Conservation (phyloP, 495 filamentous ascomycete genomes). For the Neurospora intermedia region DNA sequence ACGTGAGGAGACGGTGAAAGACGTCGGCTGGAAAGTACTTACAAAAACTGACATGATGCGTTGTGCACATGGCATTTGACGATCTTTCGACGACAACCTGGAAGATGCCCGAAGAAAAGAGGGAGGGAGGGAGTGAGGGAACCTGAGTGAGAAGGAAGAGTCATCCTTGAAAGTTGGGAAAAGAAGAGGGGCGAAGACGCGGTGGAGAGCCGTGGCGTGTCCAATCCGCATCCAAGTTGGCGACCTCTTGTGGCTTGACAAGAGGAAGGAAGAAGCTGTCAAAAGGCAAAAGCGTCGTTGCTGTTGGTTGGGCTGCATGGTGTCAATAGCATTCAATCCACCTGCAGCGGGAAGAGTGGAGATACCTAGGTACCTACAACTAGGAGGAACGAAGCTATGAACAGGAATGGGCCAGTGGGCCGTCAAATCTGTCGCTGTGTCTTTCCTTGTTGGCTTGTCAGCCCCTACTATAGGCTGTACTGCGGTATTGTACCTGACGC, state of each 20-base stretch:
- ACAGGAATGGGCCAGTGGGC: no score
- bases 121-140: background rate
- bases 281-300: background rate
- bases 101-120: background rate
- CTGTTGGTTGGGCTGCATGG: background rate
- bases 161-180: background rate
- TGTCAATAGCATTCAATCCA: background rate
- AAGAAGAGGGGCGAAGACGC: background rate
- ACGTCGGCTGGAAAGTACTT: background rate
- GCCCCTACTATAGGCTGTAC: background rate
- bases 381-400: no score
- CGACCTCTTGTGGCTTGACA: background rate
- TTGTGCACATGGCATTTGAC: background rate
- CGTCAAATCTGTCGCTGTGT: no score
- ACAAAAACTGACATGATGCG: background rate
- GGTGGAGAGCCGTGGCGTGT: background rate
- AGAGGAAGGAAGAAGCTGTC: background rate
- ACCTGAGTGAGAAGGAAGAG: background rate
- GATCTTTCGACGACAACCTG: background rate
- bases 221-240: background rate
- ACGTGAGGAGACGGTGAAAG: background rate
- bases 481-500: slow-evolving; percentile 3
- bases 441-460: background rate
- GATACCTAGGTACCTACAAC: no score
- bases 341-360: background rate